Base-by-base conservation (phyloP, 2,329 filamentous ascomycete genomes). In the Phyllachora maydis region DNA sequence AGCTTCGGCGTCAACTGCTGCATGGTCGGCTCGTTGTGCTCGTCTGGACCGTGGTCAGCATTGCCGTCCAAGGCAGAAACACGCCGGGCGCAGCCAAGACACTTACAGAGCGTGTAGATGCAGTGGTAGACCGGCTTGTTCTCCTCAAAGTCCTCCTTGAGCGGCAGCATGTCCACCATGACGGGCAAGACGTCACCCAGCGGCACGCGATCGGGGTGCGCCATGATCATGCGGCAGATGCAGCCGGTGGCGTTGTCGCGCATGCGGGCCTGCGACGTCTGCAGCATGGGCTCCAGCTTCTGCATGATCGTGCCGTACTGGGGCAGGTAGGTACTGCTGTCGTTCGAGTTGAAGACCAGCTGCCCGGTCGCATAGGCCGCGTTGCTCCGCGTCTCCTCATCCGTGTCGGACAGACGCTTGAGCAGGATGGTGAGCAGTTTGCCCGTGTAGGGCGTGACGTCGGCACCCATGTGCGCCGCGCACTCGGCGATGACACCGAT, bases 141-240 rank as follows among this genome's bases (percentile, higher is more conserved):
- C 65, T 95, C 88, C 50, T 93, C 82, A 38, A 67, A 95, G 47
- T 95, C 88, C 43, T 92, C 83, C 47, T 77, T 78, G 31, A 95
- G 59, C 7, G 88, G 88, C 18, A 95, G 64, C 14, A 83, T 63
- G 30, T 65, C 64, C 27, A 90, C 64, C 14, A 95, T 53, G 1
- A 68, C 69, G 14, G 85, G 83, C 2, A 98, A 64, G 11, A 91
- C 78, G 29, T 92, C 71, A 18, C 62, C 52, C 25, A 91, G 62
- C 11, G 85, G 82, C 7, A 90, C 71, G 35, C 65, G 66, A 35
- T 85, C 70, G n/a, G 77, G 73, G 49, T 91, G 73, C 39, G 76
- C 76, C 44, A 78, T 65, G 48, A 95, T 91, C 75, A 98, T 83
- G 32, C 88, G 74, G 42, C 70, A 75, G 21, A 95, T 59, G 46